Evolutionary conservation across 2,329 filamentous ascomycete genomes (phyloP), one percentile per base, ranked within the genome.

Genomic region (Xylariaceae sp.): DNA sequence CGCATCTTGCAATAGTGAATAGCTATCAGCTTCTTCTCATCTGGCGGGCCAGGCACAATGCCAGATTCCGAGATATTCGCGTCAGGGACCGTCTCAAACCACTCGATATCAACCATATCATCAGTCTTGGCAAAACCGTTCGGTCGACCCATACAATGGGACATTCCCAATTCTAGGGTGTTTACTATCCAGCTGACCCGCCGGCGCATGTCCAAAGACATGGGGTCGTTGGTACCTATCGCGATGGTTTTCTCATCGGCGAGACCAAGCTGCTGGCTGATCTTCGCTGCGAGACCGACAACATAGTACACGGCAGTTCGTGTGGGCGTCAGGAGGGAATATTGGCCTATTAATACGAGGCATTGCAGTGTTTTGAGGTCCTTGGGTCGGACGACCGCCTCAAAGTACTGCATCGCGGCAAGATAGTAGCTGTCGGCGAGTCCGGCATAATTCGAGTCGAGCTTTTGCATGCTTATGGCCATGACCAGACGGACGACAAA

Each of bases 1-100:
- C 91, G 83, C 90, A 97, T 95, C 71, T 90, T 93, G 77, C 92
- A 92, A 68, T 96, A 94, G 72, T 99, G 93, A 62, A 97, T 92
- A 2, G 91, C 88, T 30, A 96, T 87, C 68, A 90, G 84, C 73
- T 99, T 99, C 70, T 89, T 90, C 66, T 92, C 81, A 44, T 89
- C 90, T 1, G 84, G 80, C 4, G 87, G 88, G 0, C 87, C 89
- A 0, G 86, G 82, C 18, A 85, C 77, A 58, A 97, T 88, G 2
- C 91, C 92, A 39, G 87, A 80, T 1, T 84, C 79, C 1, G 88
- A 92, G 66, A 99, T 97, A 72, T 88, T 88, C 54, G 86, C 81
- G 74, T 99, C 94, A 67, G 91, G 88, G 44, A 91, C 87, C 1
- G 87, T 81, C 64, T 90, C 84, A 70, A 96, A 96, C 69, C 93